Percentiles rank a stretch among this genome's conserved stretches.
phyloP scores from a whole-genome alignment of 2,329 filamentous ascomycete genomes.

The Neopestalotiopsis clavispora region DNA sequence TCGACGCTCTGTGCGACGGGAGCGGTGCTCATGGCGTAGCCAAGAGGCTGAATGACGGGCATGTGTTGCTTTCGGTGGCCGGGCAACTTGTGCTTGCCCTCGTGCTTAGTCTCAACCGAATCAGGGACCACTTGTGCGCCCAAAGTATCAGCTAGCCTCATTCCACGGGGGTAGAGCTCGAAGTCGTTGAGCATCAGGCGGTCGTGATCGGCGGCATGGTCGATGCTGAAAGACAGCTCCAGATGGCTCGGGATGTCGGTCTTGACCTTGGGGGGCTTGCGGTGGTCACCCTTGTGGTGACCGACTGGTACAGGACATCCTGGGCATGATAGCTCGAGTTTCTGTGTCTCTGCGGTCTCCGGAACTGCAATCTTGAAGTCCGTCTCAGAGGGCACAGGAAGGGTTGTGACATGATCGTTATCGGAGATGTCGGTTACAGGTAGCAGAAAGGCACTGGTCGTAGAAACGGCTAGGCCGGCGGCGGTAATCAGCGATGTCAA shows the following conservation, averaged over 20 bases:
- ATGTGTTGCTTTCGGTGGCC: conserved; percentile 31
- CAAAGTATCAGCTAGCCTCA: conserved; percentile 49
- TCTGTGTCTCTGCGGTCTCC: conserved; percentile 26
- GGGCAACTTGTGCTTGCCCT: conserved; percentile 15
- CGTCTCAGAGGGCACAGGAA: conserved; percentile 31
- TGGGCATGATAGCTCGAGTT: conserved; percentile 34
- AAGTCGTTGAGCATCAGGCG: conserved; percentile 63
- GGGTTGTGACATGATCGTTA: conserved; percentile 31
- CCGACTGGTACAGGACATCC: conserved; percentile 31
- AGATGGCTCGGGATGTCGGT: conserved; percentile 48
- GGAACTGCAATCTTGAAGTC: conserved; percentile 20
- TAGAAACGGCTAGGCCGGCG: conserved; percentile 38
- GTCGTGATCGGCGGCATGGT: conserved; percentile 47
- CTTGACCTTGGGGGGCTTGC: conserved; percentile 17
- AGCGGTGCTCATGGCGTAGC: conserved; percentile 52
- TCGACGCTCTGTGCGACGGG: conserved; percentile 53
- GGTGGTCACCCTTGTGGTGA: conserved; percentile 22
- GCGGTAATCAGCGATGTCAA: conserved; percentile 38
- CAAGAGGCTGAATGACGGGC: conserved; percentile 43
- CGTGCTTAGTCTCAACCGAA: conserved; percentile 15
- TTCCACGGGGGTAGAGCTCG: conserved; percentile 61
- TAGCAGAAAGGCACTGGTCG: conserved; percentile 37
- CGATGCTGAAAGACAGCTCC: conserved; percentile 59
- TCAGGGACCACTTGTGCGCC: conserved; percentile 51
- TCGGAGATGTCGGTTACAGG: conserved; percentile 33